A percentile compares a stretch with the other conserved stretches of the same genome.
Conservation (phyloP, 768 basidiomycete genomes). For the Grammothele lineata region DNA sequence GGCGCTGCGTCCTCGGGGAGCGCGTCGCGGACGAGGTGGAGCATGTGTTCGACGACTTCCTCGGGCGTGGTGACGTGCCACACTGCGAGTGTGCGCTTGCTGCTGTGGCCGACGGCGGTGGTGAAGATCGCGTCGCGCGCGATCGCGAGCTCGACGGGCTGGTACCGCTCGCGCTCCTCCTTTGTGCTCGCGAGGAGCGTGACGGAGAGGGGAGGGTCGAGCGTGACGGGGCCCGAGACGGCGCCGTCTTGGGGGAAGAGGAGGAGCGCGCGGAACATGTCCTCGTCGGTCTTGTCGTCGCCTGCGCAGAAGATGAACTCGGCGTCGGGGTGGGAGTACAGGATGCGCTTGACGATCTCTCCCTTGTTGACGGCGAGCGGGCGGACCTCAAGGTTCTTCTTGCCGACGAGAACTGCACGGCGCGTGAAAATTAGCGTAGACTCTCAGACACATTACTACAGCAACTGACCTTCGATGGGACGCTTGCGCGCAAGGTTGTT, state of each 20-base stretch:
- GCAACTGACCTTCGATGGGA: slow-evolving; percentile 81
- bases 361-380: slow-evolving; percentile 97
- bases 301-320: slow-evolving; percentile 98
- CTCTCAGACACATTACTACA: not conserved
- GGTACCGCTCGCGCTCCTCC: slow-evolving; percentile 31
- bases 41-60: slow-evolving; percentile 81
- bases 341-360: slow-evolving; percentile 92
- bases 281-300: slow-evolving; percentile 99
- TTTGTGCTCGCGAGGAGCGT: slow-evolving; percentile 31
- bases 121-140: slow-evolving; percentile 76
- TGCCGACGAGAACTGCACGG: slow-evolving; percentile 79
- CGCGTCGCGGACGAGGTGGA: slow-evolving; percentile 43
- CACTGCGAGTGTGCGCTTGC: slow-evolving; percentile 83
- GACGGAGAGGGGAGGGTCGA: slow-evolving; percentile 56
- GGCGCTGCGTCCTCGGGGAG: not conserved
- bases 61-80: slow-evolving; percentile 91
- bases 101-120: slow-evolving; percentile 87
- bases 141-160: slow-evolving; percentile 57
- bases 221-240: slow-evolving; percentile 17
- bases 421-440: not conserved
- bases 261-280: slow-evolving; percentile 93
- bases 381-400: slow-evolving; percentile 97
- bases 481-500: slow-evolving; percentile 90
- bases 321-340: slow-evolving; percentile 90
- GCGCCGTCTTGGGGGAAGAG: slow-evolving; percentile 41